A percentile compares a stretch with the other conserved stretches of the same genome.
Evolutionary conservation across 2,329 filamentous ascomycete genomes (phyloP).

Genomic region (Coniochaeta sp.): DNA sequence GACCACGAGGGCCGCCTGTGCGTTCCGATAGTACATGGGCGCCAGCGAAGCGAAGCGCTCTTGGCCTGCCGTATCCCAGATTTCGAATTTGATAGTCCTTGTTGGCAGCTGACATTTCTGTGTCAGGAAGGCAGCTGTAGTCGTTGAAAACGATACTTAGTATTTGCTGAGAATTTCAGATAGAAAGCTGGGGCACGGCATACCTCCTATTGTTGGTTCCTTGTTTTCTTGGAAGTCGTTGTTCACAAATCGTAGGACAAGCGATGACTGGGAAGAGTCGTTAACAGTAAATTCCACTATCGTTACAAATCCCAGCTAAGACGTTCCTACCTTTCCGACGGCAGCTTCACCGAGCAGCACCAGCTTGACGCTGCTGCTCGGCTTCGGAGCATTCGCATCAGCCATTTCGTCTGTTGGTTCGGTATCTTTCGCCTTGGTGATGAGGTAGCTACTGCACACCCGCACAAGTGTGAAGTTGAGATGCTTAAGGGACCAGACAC

Average conservation of each 20-base stretch:
- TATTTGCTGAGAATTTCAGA: not conserved
- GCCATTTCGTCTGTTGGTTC: slow-evolving; percentile 46
- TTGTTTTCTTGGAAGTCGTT: slow-evolving; percentile 99
- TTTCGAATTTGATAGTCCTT: slow-evolving; percentile 87
- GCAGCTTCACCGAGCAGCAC: slow-evolving; percentile 95
- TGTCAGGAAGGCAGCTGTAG: slow-evolving; percentile 84
- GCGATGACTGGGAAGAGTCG: slow-evolving; percentile 65
- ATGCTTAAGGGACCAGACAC: not conserved
- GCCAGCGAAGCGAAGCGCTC: slow-evolving; percentile 94
- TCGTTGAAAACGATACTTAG: slow-evolving; percentile 3
- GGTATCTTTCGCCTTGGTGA: not conserved
- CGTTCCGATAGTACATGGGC: slow-evolving; percentile 99
- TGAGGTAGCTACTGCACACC: slow-evolving; percentile 3
- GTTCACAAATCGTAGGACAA: slow-evolving; percentile 97
- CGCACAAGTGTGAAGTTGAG: not conserved
- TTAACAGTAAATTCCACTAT: not conserved
- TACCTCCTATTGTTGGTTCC: slow-evolving; percentile 97
- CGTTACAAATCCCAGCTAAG: not conserved
- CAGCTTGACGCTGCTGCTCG: slow-evolving; percentile 99
- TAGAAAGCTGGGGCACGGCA: slow-evolving; percentile 17
- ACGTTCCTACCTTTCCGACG: slow-evolving; percentile 76
- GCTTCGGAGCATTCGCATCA: slow-evolving; percentile 74
- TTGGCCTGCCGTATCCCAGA: slow-evolving; percentile 98
- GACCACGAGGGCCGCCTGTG: slow-evolving; percentile 92
- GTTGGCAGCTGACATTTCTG: slow-evolving; percentile 97